Base-by-base conservation (phyloP, 345 rosid genomes). In the Nephelium lappaceum region DNA sequence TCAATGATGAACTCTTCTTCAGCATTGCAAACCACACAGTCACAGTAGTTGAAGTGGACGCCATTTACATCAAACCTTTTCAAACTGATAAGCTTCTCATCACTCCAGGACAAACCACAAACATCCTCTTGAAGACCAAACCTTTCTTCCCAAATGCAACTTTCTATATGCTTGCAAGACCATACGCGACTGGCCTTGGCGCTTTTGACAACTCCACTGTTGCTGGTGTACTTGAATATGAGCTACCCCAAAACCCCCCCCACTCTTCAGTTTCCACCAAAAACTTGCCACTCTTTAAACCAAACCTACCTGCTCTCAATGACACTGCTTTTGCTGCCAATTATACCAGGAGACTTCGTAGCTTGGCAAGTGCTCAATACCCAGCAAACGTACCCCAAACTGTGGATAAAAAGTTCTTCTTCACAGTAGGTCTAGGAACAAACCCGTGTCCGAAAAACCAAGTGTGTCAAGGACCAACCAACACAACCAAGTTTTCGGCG, bases 1-100 rank as follows among this genome's bases (percentile, higher is more conserved):
- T 81, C 51, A 81, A 81, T 38, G 78, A 81, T 21, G 84, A 81
- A 18, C 84, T 81, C 41, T 81, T 81, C 73, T 77, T 81, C 81
- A 73, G 78, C 38, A 41, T 81, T 19, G 78, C 81, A 49, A 81
- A 81, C 67, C 84, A 76, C 64, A 1, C 73, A 4, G 25, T 76
- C 14, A 67, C 73, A 11, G 72, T 76, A 1, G 79, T 76, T 57
- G 79, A 76, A 53, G 79, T 76, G 36, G 79, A 76, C 2, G 72
- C 79, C 64, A 15, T n/a, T n/a, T 76, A 76, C 11, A 38, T 67
- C 4, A 76, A 76, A 55, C 73, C 79, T 0, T 76, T 76, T 15
- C 11, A 67, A 12, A 76, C 79, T 3, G 73, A 76, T 4, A 76
- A 11, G 41, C 49, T 76, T 39, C 73, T 76, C 10, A 67, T 76